A percentile compares a stretch with the other conserved stretches of the same genome.
These are phyloP conservation scores for Phytopythium sindhum DNA, from an alignment of 352 stramenopile species.

Conservation along the genomic window DNA sequence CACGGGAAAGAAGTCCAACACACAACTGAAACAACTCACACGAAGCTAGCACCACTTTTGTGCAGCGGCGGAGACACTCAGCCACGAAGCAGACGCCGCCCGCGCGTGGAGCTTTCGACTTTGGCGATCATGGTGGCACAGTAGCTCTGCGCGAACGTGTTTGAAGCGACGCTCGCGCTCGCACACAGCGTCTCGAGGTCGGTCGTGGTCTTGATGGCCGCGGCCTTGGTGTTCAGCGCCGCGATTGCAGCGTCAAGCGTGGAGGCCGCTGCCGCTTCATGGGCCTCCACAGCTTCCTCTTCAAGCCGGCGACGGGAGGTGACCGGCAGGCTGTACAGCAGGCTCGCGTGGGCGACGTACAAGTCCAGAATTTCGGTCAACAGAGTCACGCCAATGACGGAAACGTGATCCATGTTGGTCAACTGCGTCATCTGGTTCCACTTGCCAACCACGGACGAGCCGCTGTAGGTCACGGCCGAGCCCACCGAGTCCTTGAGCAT, in stretches of 20 bases:
- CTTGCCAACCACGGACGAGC: conserved; percentile 29
- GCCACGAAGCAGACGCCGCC: conserved; percentile 1
- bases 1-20: too few species aligned
- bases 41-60: neutral
- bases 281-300: neutral
- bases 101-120: neutral
- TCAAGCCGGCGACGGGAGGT: neutral
- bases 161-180: conserved; percentile 1
- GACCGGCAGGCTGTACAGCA: neutral
- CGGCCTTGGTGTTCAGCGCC: conserved; percentile 1
- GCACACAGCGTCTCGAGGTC: conserved; percentile 7
- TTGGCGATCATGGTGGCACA: conserved; percentile 7
- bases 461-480: conserved; percentile 18
- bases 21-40: neutral
- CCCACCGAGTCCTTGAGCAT: conserved; percentile 35
- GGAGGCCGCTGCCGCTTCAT: conserved; percentile 4
- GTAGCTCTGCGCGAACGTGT: conserved; percentile 7
- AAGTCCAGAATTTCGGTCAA: conserved; percentile 1
- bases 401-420: conserved; percentile 40
- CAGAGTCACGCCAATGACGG: conserved; percentile 35
- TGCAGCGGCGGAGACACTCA: neutral
- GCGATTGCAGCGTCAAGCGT: neutral
- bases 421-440: conserved; percentile 54
- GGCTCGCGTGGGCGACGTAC: neutral
- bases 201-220: neutral